A percentile compares a stretch with the other conserved stretches of the same genome.
phyloP scores from a whole-genome alignment of 306 rosid genomes.

The Begonia peltatifolia region DNA sequence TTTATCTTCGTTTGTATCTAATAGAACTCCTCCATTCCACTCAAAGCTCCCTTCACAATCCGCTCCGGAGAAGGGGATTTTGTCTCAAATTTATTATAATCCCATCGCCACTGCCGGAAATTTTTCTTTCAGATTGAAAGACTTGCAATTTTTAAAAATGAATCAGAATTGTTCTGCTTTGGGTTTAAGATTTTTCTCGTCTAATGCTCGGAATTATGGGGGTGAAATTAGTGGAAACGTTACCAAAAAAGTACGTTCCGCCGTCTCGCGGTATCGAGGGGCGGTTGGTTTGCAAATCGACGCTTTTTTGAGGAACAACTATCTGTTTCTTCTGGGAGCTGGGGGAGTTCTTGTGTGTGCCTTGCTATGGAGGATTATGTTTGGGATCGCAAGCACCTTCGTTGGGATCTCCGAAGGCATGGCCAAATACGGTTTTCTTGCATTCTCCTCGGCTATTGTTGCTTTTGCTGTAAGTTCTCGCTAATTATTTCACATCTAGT shows the following conservation, averaged over 20 bases:
- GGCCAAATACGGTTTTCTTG: constrained; percentile 95
- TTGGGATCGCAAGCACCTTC: constrained; percentile 63
- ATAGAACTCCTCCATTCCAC: constrained; percentile 4
- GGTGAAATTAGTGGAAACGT: constrained; percentile 20
- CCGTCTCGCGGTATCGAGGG: constrained; percentile 57
- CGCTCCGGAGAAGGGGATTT: constrained; percentile 6
- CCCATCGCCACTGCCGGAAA: constrained; percentile 3
- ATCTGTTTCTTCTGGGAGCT: constrained; percentile 45
- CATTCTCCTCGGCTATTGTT: constrained; percentile 84
- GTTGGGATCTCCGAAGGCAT: constrained; percentile 69
- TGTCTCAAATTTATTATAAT: constrained; percentile 4
- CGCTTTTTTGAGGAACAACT: constrained; percentile 64
- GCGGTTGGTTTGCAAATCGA: constrained; percentile 78
- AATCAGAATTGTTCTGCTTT: background rate
- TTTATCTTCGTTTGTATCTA: constrained; percentile 1
- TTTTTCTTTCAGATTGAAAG: constrained; percentile 1
- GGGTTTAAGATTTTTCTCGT: constrained; percentile 40
- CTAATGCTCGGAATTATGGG: constrained; percentile 15
- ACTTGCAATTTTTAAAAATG: background rate
- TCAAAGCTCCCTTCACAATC: constrained; percentile 7
- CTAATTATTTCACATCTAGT: no score
- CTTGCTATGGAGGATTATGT: constrained; percentile 63
- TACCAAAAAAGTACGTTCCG: constrained; percentile 29
- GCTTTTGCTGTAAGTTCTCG: constrained; percentile 63
- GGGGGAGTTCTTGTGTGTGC: constrained; percentile 48